Conservation (phyloP, 352 stramenopile species). For the Pythium guiyangense region DNA sequence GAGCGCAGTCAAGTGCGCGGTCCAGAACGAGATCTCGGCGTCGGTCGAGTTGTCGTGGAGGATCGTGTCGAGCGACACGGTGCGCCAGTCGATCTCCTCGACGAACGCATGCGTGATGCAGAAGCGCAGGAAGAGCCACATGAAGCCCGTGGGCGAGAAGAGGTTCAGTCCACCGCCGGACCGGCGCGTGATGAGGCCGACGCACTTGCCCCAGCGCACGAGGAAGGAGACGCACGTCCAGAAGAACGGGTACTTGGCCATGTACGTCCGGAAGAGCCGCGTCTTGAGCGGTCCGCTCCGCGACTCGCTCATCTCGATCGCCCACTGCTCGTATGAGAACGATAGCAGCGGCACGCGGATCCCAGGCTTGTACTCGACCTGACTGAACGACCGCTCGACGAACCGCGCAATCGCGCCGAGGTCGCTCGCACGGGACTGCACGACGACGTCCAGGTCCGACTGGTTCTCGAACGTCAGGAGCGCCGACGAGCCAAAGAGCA, state of each 20-base stretch:
- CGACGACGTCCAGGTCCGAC: conserved; percentile 70
- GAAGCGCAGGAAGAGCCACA: conserved; percentile 73
- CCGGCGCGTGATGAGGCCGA: conserved; percentile 54
- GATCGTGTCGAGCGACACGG: conserved; percentile 30
- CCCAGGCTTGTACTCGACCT: conserved; percentile 37
- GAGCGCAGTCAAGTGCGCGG: conserved; percentile 33
- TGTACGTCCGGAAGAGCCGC: conserved; percentile 61
- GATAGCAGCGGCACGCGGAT: conserved; percentile 60
- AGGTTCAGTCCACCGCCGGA: conserved; percentile 45
- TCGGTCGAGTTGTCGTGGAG: conserved; percentile 40
- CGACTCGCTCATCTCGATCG: conserved; percentile 52
- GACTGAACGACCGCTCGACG: conserved; percentile 22
- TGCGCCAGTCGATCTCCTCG: conserved; percentile 23
- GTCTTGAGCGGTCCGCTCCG: conserved; percentile 70
- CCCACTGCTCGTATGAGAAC: conserved; percentile 63
- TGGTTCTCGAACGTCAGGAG: conserved; percentile 74
- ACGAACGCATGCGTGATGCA: conserved; percentile 50
- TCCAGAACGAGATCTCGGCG: conserved; percentile 67
- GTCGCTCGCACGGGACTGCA: conserved; percentile 7
- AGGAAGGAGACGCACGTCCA: conserved; percentile 72
- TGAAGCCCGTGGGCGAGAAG: conserved; percentile 60
- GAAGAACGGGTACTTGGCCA: conserved; percentile 62
- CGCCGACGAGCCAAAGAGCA: conserved; percentile 67
- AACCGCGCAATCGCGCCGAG: conserved; percentile 28
- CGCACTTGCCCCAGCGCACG: conserved; percentile 70